Evolutionary conservation across 1,139 yeast species (phyloP).

Genomic region (Candida sp.): DNA sequence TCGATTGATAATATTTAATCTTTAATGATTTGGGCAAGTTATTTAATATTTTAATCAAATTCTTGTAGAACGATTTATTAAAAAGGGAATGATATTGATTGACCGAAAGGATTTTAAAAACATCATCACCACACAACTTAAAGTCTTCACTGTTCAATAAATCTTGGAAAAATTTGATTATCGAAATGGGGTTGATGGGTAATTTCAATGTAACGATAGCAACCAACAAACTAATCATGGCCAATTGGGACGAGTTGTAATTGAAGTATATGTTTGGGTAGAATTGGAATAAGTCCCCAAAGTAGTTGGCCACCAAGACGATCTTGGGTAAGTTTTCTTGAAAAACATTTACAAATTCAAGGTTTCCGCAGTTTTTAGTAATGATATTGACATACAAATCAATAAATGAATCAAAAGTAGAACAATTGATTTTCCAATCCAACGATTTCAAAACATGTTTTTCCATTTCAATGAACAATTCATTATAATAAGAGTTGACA

Average conservation of each 20-base stretch:
- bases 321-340: constrained; percentile 38
- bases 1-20: constrained; percentile 38
- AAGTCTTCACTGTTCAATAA: constrained; percentile 14
- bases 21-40: constrained; percentile 46
- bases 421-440: constrained; percentile 53
- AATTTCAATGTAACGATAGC: constrained; percentile 23
- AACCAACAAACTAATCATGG: constrained; percentile 46
- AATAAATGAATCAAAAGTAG: constrained; percentile 61
- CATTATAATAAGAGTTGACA: constrained; percentile 58
- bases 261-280: constrained; percentile 57
- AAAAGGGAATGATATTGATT: constrained; percentile 14
- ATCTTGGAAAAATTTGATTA: constrained; percentile 19
- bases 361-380: constrained; percentile 14
- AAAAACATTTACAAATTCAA: constrained; percentile 20
- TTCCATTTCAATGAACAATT: constrained; percentile 66
- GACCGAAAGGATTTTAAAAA: constrained; percentile 13
- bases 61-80: constrained; percentile 21
- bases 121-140: constrained; percentile 3
- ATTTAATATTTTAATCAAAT: constrained; percentile 37
- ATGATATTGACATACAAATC: constrained; percentile 45
- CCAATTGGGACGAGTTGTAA: constrained; percentile 53
- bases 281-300: constrained; percentile 66
- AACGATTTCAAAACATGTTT: constrained; percentile 58
- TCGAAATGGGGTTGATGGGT: constrained; percentile 21
- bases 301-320: constrained; percentile 53